phyloP scores from a whole-genome alignment of 345 rosid species.

The Boechera retrofracta region DNA sequence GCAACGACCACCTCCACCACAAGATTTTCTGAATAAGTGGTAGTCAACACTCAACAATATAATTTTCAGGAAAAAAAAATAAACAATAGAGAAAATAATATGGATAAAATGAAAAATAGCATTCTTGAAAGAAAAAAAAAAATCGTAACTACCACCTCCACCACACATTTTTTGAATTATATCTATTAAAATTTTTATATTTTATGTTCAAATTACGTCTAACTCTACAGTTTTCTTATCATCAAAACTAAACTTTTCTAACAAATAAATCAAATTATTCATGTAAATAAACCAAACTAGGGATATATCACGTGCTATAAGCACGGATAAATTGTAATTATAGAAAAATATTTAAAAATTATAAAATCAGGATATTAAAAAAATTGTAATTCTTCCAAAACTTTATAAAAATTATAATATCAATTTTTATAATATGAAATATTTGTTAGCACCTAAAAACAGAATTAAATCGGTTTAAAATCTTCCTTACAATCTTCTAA shows the following conservation, averaged over 20 bases:
- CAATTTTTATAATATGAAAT: no score
- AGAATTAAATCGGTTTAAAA: no score
- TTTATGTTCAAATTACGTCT: background rate
- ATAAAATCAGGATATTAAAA: no score
- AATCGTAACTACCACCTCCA: background rate
- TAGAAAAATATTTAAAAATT: no score
- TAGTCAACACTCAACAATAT: no score
- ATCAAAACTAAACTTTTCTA: background rate
- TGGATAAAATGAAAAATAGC: background rate
- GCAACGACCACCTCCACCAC: constrained; percentile 8
- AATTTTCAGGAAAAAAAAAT: background rate
- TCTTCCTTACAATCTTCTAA: no score
- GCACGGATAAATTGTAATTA: no score
- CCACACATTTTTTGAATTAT: background rate
- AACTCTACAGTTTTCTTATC: background rate
- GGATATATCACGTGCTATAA: no score
- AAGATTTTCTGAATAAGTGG: background rate
- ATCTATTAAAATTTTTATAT: background rate
- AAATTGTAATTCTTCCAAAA: no score
- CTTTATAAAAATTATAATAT: no score
- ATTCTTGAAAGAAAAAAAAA: background rate
- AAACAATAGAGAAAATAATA: background rate
- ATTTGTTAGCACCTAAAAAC: no score
- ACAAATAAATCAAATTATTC: background rate
- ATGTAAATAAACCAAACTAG: background rate